Evolutionary conservation across 805 yeast species (phyloP).

Genomic region (Candida succiphila): DNA sequence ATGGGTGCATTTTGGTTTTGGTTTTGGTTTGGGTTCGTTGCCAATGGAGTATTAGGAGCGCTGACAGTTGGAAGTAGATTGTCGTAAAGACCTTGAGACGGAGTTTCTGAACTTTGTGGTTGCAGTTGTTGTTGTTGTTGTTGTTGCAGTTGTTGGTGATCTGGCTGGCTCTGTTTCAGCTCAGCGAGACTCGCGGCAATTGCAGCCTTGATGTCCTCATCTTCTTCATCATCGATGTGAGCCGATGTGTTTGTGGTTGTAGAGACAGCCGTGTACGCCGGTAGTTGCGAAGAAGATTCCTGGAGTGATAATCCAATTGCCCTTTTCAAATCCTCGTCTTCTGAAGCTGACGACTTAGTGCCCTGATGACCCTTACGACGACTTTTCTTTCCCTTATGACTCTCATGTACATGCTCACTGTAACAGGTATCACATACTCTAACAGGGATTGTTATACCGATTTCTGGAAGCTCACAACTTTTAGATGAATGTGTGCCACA

Average conservation of each 20-base stretch:
- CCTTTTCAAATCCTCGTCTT: conserved; percentile 56
- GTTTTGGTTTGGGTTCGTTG: not conserved
- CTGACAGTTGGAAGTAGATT: conserved; percentile 4
- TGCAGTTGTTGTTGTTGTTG: not conserved
- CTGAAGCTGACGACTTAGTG: conserved; percentile 12
- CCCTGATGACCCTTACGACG: conserved; percentile 13
- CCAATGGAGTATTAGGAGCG: not conserved
- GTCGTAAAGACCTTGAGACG: conserved; percentile 6
- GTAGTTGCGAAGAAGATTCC: conserved; percentile 33
- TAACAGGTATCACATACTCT: conserved; percentile 90
- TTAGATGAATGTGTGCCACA: conserved; percentile 81
- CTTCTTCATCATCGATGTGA: conserved; percentile 44
- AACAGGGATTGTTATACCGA: conserved; percentile 83
- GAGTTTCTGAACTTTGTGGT: too few species aligned
- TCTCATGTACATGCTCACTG: conserved; percentile 41
- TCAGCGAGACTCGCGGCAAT: conserved; percentile 86
- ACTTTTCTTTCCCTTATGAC: conserved; percentile 6
- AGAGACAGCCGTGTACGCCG: conserved; percentile 3
- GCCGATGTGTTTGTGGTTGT: conserved; percentile 1
- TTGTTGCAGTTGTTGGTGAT: not conserved
- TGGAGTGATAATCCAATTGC: conserved; percentile 75
- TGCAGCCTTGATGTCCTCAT: conserved; percentile 87
- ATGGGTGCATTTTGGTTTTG: not conserved
- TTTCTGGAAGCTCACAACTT: conserved; percentile 58
- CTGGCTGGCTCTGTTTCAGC: conserved; percentile 27